A percentile compares a stretch with the other conserved stretches of the same genome.
These are phyloP conservation scores for Yamadazyma friedrichii DNA, from an alignment of 1,139 yeast species.

Conservation along the genomic window DNA sequence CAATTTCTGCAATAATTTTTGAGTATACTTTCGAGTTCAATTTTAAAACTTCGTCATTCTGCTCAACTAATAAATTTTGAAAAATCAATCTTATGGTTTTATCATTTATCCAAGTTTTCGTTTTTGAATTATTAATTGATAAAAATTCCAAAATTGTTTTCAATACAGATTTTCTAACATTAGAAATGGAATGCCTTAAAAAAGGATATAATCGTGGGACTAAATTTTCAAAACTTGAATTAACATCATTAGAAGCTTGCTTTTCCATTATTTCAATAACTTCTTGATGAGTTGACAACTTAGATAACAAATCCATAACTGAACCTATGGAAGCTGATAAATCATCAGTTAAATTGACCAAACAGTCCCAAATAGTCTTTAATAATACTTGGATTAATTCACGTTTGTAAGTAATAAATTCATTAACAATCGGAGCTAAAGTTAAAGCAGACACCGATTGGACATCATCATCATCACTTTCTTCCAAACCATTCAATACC, in stretches of 20 bases:
- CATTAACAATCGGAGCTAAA: slow-evolving; percentile 81
- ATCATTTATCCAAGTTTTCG: slow-evolving; percentile 78
- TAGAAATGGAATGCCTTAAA: slow-evolving; percentile 87
- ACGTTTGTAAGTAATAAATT: slow-evolving; percentile 68
- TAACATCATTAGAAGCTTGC: slow-evolving; percentile 55
- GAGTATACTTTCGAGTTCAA: slow-evolving; percentile 66
- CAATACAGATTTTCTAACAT: slow-evolving; percentile 86
- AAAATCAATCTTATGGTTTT: slow-evolving; percentile 71
- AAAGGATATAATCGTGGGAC: slow-evolving; percentile 95
- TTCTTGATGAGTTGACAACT: slow-evolving; percentile 76
- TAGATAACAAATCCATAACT: slow-evolving; percentile 91
- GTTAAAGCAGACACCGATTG: slow-evolving; percentile 97
- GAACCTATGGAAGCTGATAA: slow-evolving; percentile 93
- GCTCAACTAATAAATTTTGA: slow-evolving; percentile 89
- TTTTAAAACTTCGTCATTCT: slow-evolving; percentile 67
- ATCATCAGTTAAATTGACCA: slow-evolving; percentile 84
- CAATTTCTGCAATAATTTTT: slow-evolving; percentile 50
- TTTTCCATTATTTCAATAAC: slow-evolving; percentile 71
- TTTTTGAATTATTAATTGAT: slow-evolving; percentile 60
- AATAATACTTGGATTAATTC: slow-evolving; percentile 63
- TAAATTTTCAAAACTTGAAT: slow-evolving; percentile 59
- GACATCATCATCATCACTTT: slow-evolving; percentile 93
- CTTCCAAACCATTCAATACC: slow-evolving; percentile 83
- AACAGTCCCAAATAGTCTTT: slow-evolving; percentile 83
- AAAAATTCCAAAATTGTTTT: slow-evolving; percentile 79